Conservation (phyloP, 148 eudicot genomes). For the Suaeda aralocaspica region DNA sequence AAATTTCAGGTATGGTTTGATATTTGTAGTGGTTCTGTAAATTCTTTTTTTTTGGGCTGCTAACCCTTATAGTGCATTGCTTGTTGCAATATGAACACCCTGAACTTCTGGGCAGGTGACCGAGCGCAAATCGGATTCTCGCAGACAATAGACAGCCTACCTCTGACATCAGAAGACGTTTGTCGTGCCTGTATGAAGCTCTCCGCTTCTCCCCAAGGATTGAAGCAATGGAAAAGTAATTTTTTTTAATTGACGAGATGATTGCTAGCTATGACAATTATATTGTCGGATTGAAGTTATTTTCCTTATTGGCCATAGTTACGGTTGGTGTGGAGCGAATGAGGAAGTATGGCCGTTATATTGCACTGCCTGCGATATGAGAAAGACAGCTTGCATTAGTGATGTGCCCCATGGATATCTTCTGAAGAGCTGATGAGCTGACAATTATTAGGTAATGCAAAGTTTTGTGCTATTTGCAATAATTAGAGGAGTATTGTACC, state of each 20-base stretch:
- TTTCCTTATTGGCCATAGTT: conserved; percentile 42
- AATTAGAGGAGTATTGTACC: too few species aligned
- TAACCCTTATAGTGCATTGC: too few species aligned
- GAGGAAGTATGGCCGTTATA: conserved; percentile 85
- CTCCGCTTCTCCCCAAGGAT: conserved; percentile 82
- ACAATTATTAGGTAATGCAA: conserved; percentile 58
- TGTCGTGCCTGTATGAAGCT: conserved; percentile 95
- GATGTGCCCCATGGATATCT: conserved; percentile 85
- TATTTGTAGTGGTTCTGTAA: conserved; percentile 24
- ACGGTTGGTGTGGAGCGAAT: conserved; percentile 87
- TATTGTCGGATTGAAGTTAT: conserved; percentile 1
- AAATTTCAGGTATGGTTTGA: conserved; percentile 78
- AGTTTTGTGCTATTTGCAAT: background rate
- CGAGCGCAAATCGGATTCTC: conserved; percentile 98
- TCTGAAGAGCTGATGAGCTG: conserved; percentile 74
- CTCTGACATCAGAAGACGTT: conserved; percentile 81
- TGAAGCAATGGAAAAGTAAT: conserved; percentile 94
- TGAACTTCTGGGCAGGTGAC: conserved; percentile 53
- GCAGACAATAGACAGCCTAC: conserved; percentile 94
- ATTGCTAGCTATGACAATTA: background rate
- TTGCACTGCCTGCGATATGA: conserved; percentile 94
- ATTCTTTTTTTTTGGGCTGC: too few species aligned
- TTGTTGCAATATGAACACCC: too few species aligned
- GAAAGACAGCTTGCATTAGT: conserved; percentile 98
- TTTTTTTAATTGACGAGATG: background rate